Evolutionary conservation across 805 yeast genomes (phyloP), one percentile per base, ranked within the genome.

Genomic region (Kuraishia ogatae): DNA sequence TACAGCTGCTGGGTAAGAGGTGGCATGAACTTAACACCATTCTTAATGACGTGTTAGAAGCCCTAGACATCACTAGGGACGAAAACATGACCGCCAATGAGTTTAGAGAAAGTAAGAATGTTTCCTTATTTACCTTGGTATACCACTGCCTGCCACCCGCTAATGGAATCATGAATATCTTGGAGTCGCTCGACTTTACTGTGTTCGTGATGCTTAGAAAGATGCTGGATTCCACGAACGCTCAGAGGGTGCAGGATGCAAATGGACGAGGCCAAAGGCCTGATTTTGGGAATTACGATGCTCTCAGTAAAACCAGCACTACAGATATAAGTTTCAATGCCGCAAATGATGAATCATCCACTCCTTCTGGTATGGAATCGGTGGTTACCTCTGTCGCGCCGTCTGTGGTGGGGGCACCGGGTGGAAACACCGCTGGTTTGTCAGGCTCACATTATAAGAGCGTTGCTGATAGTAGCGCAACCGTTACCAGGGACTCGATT

Each of bases 121-220:
- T 82, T 29, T 80, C 77, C 7, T 73, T 83, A 7, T 69, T 82
- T 50, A 72, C 84, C 21, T 65, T 78, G 24, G 69, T 82, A 46
- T 83, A 84, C 64, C 80, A 80, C 60, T 73, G 75, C 23, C 69
- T 84, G 35, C 78, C 80, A 35, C 66, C 72, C 10, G 75, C 82
- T 1, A 70, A 81, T 46, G 69, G 77, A 15, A 72, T 80, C 60
- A 65, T 83, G 56, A 83, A 82, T 61, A 64, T 76, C 17, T 62
- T 83, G 51, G 89, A 84, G 64, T 76, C 85, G 5, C 76, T 84
- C 55, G 90, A 84, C 62, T 81, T 84, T 58, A 74, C 84, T 17
- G 74, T 84, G 21, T 80, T 79, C 55, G 56, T 59, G 29, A 67
- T 69, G 71, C 62, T 70, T 29, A 61, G 63, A 51, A 62, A 64